phyloP scores from a whole-genome alignment of 345 rosid species.

The Acer negundo region DNA sequence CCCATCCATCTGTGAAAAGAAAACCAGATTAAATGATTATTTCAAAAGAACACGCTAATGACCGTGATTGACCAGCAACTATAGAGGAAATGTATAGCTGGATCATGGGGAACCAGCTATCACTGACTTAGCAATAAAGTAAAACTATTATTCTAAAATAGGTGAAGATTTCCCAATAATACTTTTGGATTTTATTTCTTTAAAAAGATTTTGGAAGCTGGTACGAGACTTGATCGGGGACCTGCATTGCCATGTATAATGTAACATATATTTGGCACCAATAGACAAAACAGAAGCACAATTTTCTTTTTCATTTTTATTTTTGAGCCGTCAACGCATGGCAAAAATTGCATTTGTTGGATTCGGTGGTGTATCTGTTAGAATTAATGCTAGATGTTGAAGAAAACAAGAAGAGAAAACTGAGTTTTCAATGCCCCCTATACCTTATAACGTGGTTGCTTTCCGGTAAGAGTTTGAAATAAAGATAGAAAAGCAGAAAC shows the following conservation, averaged over 20 bases:
- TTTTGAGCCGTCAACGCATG: background rate
- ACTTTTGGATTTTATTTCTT: background rate
- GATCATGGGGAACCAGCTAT: background rate
- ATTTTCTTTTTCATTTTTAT: background rate
- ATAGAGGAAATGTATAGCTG: background rate
- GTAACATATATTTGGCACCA: background rate
- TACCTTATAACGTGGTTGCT: constrained; percentile 82
- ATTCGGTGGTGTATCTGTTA: background rate
- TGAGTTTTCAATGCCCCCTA: background rate
- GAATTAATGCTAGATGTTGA: background rate
- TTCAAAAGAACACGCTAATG: background rate
- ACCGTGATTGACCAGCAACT: constrained; percentile 1
- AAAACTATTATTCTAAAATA: background rate
- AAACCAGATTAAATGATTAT: constrained; percentile 11
- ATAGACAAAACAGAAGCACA: background rate
- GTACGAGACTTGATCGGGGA: background rate
- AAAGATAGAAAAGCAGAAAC: constrained; percentile 75
- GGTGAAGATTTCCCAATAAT: background rate
- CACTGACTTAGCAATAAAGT: background rate
- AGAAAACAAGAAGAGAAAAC: background rate
- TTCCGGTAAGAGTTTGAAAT: constrained; percentile 86
- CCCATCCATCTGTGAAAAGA: constrained; percentile 71
- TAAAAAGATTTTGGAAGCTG: background rate
- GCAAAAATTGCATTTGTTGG: constrained; percentile 1
- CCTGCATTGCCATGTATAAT: background rate